These are phyloP conservation scores for Onygenales sp. DNA, from an alignment of 2,329 filamentous ascomycete species.

Conservation along the genomic window DNA sequence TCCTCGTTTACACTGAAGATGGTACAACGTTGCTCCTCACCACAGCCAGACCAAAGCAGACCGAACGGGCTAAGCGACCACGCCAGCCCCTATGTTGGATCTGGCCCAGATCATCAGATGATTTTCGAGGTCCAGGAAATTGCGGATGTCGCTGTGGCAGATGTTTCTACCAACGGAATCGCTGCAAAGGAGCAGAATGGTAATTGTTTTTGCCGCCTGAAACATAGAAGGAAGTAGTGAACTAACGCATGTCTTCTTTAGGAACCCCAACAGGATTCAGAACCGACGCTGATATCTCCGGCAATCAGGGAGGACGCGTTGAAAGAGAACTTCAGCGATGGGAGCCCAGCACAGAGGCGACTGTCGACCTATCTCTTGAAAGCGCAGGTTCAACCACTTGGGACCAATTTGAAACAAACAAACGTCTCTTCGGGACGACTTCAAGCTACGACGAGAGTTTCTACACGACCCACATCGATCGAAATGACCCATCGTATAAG, in stretches of 20 bases:
- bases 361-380: slow-evolving; percentile 63
- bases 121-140: slow-evolving; percentile 54
- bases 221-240: too few species aligned
- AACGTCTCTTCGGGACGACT: slow-evolving; percentile 74
- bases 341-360: slow-evolving; percentile 58
- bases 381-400: slow-evolving; percentile 48
- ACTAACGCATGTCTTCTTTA: slow-evolving; percentile 24
- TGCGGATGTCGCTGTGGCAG: slow-evolving; percentile 44
- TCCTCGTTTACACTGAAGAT: slow-evolving; percentile 55
- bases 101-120: slow-evolving; percentile 42
- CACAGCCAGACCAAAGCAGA: slow-evolving; percentile 22
- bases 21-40: slow-evolving; percentile 42
- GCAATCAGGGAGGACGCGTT: slow-evolving; percentile 50
- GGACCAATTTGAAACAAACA: slow-evolving; percentile 93
- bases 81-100: slow-evolving; percentile 31
- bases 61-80: slow-evolving; percentile 34
- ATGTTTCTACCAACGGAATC: slow-evolving; percentile 44
- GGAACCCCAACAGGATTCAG: slow-evolving; percentile 63
- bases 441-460: slow-evolving; percentile 90
- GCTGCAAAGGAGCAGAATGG: slow-evolving; percentile 48
- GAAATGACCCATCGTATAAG: slow-evolving; percentile 69
- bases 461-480: slow-evolving; percentile 88
- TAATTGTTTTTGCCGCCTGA: slow-evolving; percentile 23
- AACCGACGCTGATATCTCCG: slow-evolving; percentile 83
- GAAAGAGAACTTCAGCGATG: slow-evolving; percentile 75